Base-by-base conservation (phyloP, 768 basidiomycete species). In the Wakefieldia striispora region DNA sequence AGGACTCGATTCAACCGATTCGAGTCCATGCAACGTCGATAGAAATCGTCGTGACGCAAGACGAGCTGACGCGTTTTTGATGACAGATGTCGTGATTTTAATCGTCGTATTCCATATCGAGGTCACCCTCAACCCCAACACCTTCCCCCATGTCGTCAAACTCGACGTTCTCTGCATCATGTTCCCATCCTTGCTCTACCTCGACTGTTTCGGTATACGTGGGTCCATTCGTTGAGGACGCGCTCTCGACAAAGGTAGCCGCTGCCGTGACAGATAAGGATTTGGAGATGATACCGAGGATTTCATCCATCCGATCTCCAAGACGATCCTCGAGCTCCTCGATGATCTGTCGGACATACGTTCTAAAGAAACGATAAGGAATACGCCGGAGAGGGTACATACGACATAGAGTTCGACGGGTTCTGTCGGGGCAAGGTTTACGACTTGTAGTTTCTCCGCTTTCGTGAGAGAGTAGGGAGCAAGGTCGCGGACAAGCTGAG, bases 401-500 rank as follows among this genome's bases (percentile, higher is more conserved):
- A 95, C 93, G 49, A 91, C 87, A 61, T 97, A 95, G 21, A 97
- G 81, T 64, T 94, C 91, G 21, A 95, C 91, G 0, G 83, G 74
- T 40, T 83, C 77, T 7, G 81, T 84, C 2, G 95, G 95, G 1
- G 85, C 86, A 6, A 95, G 76, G 61, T 97, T 97, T n/a, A 91
- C 84, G 31, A 97, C 77, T 61, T 95, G 91, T 3, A 97, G 75
- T 62, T 94, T 93, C 74, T 97, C 95, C 3, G 88, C 82, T 59
- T 95, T 97, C 1, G 93, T 95, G 53, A 97, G 72, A 29, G 79
- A 76, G 54, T 82, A 88, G 17, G 80, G 72, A 2, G 80, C 78
- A 10, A 97, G 80, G 34, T 73, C 73, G 49, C 81, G 79, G 16
- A 88, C 81, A 12, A 97, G 82, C 48, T 74, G 72, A 1, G 80